Evolutionary conservation across 202 grass and related monocot species (phyloP).

Genomic region (Hordeum pubiflorum): DNA sequence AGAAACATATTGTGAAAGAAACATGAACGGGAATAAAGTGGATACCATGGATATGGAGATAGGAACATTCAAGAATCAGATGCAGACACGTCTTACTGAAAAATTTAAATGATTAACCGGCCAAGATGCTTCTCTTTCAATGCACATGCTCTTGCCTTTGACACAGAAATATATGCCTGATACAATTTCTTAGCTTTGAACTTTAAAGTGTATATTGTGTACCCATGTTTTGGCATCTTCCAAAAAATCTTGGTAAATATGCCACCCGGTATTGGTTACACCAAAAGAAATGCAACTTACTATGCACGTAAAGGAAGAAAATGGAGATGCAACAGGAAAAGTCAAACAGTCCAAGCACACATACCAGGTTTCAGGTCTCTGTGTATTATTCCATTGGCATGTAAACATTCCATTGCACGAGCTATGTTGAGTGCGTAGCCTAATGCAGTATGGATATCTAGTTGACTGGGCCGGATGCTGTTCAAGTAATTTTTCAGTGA

Average conservation of each 20-base stretch:
- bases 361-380: conserved; percentile 98
- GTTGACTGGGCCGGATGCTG: conserved; percentile 73
- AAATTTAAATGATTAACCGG: background rate
- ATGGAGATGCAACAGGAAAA: background rate
- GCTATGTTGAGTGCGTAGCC: conserved; percentile 91
- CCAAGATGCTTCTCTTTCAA: conserved; percentile 3
- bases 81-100: background rate
- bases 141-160: background rate
- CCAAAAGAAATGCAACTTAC: background rate
- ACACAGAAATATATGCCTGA: conserved; percentile 1
- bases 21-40: conserved; percentile 16
- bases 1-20: conserved; percentile 22
- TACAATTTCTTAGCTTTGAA: background rate
- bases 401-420: conserved; percentile 92
- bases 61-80: conserved; percentile 12
- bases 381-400: conserved; percentile 98
- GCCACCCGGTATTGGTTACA: background rate
- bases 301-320: background rate
- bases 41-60: conserved; percentile 12
- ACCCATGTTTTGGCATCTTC: background rate
- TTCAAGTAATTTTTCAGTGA: conserved; percentile 90
- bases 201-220: background rate
- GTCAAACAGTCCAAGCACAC: background rate
- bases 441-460: conserved; percentile 70
- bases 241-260: background rate